Percentiles rank a stretch among this genome's conserved stretches.
Conservation (phyloP, 495 filamentous ascomycete genomes). For the Aspergillus sclerotiicarbonarius region DNA sequence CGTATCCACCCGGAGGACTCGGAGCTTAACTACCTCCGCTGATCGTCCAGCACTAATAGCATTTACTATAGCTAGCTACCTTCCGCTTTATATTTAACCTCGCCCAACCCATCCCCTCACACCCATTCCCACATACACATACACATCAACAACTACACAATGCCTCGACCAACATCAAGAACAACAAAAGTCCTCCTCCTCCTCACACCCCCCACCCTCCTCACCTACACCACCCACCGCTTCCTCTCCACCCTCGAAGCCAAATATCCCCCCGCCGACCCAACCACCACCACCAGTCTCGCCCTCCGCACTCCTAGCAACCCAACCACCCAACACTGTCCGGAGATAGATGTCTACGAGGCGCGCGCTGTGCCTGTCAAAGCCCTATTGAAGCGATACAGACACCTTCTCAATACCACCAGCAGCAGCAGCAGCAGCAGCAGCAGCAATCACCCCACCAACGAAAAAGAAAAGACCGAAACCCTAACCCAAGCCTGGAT, state of each 20-base stretch:
- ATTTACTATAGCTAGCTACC: too few species aligned
- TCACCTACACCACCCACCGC: slow-evolving; percentile 23
- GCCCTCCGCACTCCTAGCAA: slow-evolving; percentile 17
- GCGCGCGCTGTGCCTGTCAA: slow-evolving; percentile 24
- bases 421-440: neutral
- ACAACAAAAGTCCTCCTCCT: slow-evolving; percentile 14
- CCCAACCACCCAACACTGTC: slow-evolving; percentile 22
- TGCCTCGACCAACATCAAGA: slow-evolving; percentile 12
- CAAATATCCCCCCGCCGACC: slow-evolving; percentile 28
- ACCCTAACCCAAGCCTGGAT: slow-evolving; percentile 31
- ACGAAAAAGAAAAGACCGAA: neutral
- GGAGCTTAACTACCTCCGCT: too few species aligned
- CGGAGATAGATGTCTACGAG: slow-evolving; percentile 34
- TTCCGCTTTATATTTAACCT: neutral
- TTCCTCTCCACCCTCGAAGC: slow-evolving; percentile 28
- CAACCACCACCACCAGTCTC: slow-evolving; percentile 19
- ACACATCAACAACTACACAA: neutral
- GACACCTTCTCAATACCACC: neutral
- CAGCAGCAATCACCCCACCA: neutral
- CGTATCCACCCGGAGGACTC: too few species aligned
- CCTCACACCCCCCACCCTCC: slow-evolving; percentile 17
- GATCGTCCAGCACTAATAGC: too few species aligned
- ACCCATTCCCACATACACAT: too few species aligned
- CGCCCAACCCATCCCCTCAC: too few species aligned
- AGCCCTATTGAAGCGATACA: slow-evolving; percentile 12